Evolutionary conservation across 345 rosid species (phyloP).

Genomic region (Melastoma malabathricum): DNA sequence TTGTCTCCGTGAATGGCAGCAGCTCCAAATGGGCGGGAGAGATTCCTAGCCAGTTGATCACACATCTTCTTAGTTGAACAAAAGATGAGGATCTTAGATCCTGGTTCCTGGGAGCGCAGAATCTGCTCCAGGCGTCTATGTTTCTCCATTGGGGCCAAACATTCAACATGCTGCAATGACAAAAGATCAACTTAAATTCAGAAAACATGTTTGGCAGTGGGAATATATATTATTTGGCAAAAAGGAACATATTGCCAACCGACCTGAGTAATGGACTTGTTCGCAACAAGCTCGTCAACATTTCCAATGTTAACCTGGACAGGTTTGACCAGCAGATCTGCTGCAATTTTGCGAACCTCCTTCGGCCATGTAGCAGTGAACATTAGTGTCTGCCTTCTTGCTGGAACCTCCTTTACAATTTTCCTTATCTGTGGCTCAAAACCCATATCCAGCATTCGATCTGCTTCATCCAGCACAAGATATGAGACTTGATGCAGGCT

Average conservation of each 20-base stretch:
- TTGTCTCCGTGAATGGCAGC: constrained; percentile 90
- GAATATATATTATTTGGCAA: no score
- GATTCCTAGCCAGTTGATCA: constrained; percentile 71
- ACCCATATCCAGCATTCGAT: constrained; percentile 99
- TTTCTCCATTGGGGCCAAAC: constrained; percentile 69
- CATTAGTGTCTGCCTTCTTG: constrained; percentile 95
- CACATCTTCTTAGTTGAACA: constrained; percentile 92
- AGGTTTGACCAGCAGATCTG: constrained; percentile 84
- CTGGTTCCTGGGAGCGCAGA: constrained; percentile 74
- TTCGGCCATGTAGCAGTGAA: constrained; percentile 97
- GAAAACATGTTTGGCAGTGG: no score
- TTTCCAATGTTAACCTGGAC: constrained; percentile 96
- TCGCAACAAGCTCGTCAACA: constrained; percentile 95
- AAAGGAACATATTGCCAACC: no score
- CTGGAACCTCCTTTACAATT: constrained; percentile 86
- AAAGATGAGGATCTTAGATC: constrained; percentile 66
- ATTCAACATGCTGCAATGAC: constrained; percentile 49
- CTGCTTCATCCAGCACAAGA: constrained; percentile 97
- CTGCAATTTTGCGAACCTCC: constrained; percentile 96
- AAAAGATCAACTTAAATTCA: no score
- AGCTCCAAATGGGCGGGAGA: constrained; percentile 65
- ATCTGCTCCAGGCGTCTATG: constrained; percentile 89
- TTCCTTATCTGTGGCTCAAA: constrained; percentile 96
- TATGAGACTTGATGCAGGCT: constrained; percentile 80
- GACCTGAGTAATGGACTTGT: constrained; percentile 97